Evolutionary conservation across 495 filamentous ascomycete genomes (phyloP).

Genomic region (Aspergillus coremiiformis): DNA sequence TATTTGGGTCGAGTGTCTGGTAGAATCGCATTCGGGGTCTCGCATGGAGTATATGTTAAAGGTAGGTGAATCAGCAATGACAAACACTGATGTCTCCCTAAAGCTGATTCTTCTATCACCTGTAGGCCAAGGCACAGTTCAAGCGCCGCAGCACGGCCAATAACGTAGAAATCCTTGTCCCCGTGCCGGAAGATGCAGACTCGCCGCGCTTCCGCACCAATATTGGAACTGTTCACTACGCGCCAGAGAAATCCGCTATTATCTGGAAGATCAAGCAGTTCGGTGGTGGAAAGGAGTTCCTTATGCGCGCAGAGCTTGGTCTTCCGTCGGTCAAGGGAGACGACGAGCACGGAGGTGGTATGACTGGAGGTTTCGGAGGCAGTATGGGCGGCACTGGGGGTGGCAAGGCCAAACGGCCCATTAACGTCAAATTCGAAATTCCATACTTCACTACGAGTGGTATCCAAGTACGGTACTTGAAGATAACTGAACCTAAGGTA

Average conservation of each 20-base stretch:
- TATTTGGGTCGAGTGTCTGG: conserved; percentile 98
- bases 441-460: conserved; percentile 98
- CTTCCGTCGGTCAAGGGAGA: conserved; percentile 92
- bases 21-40: conserved; percentile 88
- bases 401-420: conserved; percentile 88
- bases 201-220: conserved; percentile 95
- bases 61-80: conserved; percentile 30
- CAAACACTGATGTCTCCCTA: not conserved
- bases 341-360: conserved; percentile 90
- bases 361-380: conserved; percentile 95
- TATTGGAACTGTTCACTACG: conserved; percentile 96
- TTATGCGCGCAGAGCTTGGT: conserved; percentile 98
- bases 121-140: conserved; percentile 87
- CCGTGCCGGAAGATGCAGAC: conserved; percentile 96
- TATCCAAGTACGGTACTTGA: conserved; percentile 96
- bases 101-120: not conserved
- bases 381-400: conserved; percentile 71
- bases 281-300: conserved; percentile 94
- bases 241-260: conserved; percentile 93
- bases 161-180: conserved; percentile 96
- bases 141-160: conserved; percentile 97
- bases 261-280: conserved; percentile 99
- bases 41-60: conserved; percentile 99
- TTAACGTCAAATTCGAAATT: conserved; percentile 99
- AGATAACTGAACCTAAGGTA: conserved; percentile 99